These are phyloP conservation scores for Boletus sp. DNA, from an alignment of 1,284 basidiomycete genomes.

Conservation along the genomic window DNA sequence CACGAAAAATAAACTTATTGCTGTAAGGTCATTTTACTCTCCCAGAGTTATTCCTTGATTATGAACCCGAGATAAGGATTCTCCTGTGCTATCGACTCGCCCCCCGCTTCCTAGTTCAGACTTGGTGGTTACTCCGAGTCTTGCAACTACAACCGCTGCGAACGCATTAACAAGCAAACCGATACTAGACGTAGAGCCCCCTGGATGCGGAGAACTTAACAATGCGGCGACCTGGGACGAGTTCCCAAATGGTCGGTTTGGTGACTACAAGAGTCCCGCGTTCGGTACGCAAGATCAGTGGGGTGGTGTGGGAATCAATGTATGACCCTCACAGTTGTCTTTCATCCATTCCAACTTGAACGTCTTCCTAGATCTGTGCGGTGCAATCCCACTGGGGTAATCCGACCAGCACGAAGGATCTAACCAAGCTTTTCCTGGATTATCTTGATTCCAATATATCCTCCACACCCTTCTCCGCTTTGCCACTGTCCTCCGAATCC, in stretches of 20 bases:
- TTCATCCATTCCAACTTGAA: neutral
- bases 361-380: constrained; percentile 53
- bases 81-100: constrained; percentile 28
- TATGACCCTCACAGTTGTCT: constrained; percentile 28
- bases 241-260: constrained; percentile 99
- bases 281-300: constrained; percentile 81
- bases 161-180: constrained; percentile 52
- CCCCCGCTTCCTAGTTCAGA: constrained; percentile 36
- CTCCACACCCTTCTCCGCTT: constrained; percentile 88
- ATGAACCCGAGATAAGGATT: constrained; percentile 38
- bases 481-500: constrained; percentile 85
- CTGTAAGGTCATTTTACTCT: constrained; percentile 43
- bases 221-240: constrained; percentile 91
- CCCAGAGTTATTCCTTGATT: constrained; percentile 1
- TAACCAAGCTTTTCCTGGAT: constrained; percentile 77
- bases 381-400: constrained; percentile 79
- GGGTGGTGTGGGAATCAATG: constrained; percentile 60
- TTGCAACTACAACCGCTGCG: constrained; percentile 49
- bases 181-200: constrained; percentile 49
- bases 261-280: constrained; percentile 95
- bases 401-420: constrained; percentile 68
- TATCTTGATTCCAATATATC: constrained; percentile 72
- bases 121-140: constrained; percentile 54
- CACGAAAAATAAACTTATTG: constrained; percentile 67
- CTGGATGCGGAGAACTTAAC: constrained; percentile 69